These are phyloP conservation scores for Sporothrix humicola DNA, from an alignment of 2,329 filamentous ascomycete genomes.

Conservation along the genomic window DNA sequence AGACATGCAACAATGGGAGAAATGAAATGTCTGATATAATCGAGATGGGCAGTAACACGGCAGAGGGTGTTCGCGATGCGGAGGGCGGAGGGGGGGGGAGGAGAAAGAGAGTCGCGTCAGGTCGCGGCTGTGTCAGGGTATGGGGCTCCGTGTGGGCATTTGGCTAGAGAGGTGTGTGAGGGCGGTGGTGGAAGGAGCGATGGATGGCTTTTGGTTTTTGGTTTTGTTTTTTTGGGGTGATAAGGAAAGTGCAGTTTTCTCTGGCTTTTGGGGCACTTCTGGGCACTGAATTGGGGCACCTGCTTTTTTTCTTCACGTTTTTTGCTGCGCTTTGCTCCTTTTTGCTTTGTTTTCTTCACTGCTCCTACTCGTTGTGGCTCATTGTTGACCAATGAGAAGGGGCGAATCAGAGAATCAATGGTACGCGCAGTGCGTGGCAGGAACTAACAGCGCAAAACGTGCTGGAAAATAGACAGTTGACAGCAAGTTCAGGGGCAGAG, in stretches of 20 bases:
- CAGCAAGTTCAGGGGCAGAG: background rate
- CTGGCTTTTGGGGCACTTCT: background rate
- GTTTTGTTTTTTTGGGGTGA: conserved; percentile 27
- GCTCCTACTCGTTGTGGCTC: background rate
- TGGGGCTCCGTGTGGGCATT: conserved; percentile 42
- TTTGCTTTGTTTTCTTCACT: conserved; percentile 3
- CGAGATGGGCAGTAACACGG: conserved; percentile 55
- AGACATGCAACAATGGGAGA: conserved; percentile 42
- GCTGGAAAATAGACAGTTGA: background rate
- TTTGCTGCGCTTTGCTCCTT: background rate
- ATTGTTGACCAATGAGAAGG: conserved; percentile 10
- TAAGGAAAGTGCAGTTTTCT: conserved; percentile 25
- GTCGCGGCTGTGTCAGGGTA: conserved; percentile 49
- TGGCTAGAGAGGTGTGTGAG: conserved; percentile 35
- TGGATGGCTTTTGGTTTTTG: conserved; percentile 24
- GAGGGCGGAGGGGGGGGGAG: conserved; percentile 8
- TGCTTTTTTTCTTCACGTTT: background rate
- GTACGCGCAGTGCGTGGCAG: background rate
- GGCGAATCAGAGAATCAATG: background rate
- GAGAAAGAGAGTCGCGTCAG: conserved; percentile 47
- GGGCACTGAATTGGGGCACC: background rate
- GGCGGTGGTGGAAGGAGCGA: conserved; percentile 26
- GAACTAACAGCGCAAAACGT: background rate
- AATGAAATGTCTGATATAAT: conserved; percentile 42
- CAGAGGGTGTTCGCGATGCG: conserved; percentile 52